These are phyloP conservation scores for Paecilomyces dactylethromorphus DNA, from an alignment of 2,329 filamentous ascomycete species.

Conservation along the genomic window DNA sequence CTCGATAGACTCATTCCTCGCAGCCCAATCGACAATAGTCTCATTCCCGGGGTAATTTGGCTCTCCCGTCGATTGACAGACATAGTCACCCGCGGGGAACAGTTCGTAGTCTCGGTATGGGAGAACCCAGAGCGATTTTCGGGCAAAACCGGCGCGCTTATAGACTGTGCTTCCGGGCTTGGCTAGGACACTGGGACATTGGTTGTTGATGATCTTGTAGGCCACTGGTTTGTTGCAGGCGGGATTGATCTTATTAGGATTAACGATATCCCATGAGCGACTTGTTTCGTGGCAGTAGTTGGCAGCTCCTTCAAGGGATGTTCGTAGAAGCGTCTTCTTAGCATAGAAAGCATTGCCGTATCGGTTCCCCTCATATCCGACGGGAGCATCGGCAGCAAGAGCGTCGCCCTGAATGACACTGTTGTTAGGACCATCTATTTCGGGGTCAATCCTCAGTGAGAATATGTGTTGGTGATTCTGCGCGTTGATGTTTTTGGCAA, in stretches of 20 bases:
- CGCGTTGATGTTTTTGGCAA: constrained; percentile 84
- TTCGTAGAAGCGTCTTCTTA: constrained; percentile 72
- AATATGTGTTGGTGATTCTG: constrained; percentile 97
- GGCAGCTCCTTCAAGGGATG: constrained; percentile 59
- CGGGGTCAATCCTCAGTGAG: constrained; percentile 80
- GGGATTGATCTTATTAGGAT: constrained; percentile 73
- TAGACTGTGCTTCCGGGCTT: constrained; percentile 77
- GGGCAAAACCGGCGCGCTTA: constrained; percentile 82
- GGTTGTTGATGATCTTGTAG: constrained; percentile 85
- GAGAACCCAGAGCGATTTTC: constrained; percentile 76
- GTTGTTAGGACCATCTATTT: constrained; percentile 78
- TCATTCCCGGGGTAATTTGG: constrained; percentile 22
- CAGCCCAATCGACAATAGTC: constrained; percentile 33
- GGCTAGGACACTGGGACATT: constrained; percentile 71
- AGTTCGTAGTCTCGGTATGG: constrained; percentile 53
- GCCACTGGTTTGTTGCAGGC: constrained; percentile 77
- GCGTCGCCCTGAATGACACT: constrained; percentile 81
- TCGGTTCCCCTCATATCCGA: constrained; percentile 73
- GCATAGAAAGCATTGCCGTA: constrained; percentile 90
- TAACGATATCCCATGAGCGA: constrained; percentile 85
- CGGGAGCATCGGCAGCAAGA: constrained; percentile 60
- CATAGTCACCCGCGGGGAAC: constrained; percentile 54
- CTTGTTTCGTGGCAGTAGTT: constrained; percentile 76
- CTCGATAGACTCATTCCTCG: constrained; percentile 46
- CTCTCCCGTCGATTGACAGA: constrained; percentile 50